Evolutionary conservation across 2,329 filamentous ascomycete species (phyloP).

Genomic region (Hymenoscyphus fructigenus): DNA sequence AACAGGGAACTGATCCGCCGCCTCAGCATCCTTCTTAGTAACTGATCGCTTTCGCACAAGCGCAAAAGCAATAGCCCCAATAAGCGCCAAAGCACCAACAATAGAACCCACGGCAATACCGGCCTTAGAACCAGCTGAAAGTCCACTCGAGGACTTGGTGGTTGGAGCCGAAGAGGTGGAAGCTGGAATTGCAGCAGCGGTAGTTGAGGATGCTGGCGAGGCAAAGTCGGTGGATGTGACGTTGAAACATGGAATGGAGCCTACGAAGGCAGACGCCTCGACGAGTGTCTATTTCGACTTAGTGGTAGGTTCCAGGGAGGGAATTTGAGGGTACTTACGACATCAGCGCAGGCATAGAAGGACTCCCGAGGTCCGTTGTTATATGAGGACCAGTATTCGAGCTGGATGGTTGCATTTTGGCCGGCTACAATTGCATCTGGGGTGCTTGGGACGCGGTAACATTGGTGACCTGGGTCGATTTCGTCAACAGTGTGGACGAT

Average conservation of each 20-base stretch:
- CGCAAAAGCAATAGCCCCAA: constrained; percentile 3
- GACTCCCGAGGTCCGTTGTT: constrained; percentile 41
- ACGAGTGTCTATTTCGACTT: constrained; percentile 38
- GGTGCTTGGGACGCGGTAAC: constrained; percentile 41
- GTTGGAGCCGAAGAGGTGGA: constrained; percentile 4
- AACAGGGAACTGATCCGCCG: constrained; percentile 5
- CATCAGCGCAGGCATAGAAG: constrained; percentile 52
- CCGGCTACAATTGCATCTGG: constrained; percentile 41
- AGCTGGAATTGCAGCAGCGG: constrained; percentile 1
- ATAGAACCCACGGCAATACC: constrained; percentile 32
- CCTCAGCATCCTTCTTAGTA: constrained; percentile 9
- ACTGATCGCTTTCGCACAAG: neutral
- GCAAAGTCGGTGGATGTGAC: constrained; percentile 22
- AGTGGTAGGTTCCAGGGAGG: too few relatives aligned
- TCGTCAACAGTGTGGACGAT: constrained; percentile 40
- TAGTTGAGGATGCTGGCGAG: constrained; percentile 7
- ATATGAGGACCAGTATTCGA: constrained; percentile 47
- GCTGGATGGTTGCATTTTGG: constrained; percentile 49
- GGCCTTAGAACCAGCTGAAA: constrained; percentile 23
- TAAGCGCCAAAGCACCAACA: constrained; percentile 23
- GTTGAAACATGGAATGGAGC: constrained; percentile 22
- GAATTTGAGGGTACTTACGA: constrained; percentile 32
- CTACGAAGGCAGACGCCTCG: constrained; percentile 29
- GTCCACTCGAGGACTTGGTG: neutral
- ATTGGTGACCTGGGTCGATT: constrained; percentile 48